phyloP scores from a whole-genome alignment of 768 basidiomycete species.

The Antrodiella citrinella region DNA sequence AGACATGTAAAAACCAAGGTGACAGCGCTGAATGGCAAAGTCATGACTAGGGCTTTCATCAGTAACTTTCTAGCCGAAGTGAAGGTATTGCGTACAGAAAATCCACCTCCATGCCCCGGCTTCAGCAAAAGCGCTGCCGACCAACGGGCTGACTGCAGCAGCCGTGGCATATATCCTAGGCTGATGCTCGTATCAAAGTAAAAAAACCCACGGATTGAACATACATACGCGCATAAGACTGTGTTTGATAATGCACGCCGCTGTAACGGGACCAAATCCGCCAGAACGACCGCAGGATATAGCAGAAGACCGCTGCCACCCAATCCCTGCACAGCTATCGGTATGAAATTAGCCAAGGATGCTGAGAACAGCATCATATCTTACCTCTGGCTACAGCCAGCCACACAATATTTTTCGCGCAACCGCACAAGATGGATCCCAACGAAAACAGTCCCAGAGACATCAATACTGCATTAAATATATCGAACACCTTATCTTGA shows the following conservation, averaged over 20 bases:
- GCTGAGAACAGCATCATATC: background rate
- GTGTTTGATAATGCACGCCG: no score
- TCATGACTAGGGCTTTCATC: slow-evolving; percentile 21
- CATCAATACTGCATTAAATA: slow-evolving; percentile 2
- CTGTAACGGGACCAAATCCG: slow-evolving; percentile 9
- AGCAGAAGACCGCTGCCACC: slow-evolving; percentile 9
- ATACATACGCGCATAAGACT: no score
- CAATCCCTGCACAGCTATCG: slow-evolving; percentile 8
- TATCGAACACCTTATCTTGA: slow-evolving; percentile 9
- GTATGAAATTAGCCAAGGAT: background rate
- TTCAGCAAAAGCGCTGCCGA: slow-evolving; percentile 16
- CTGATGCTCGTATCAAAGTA: no score
- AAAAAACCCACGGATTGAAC: no score
- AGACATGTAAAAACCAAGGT: no score
- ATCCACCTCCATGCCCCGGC: slow-evolving; percentile 23
- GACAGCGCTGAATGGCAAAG: no score
- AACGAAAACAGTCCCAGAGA: slow-evolving; percentile 3
- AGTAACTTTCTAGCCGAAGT: background rate
- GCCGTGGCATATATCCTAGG: no score
- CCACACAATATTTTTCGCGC: slow-evolving; percentile 9
- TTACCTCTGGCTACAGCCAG: background rate
- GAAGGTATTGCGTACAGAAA: slow-evolving; percentile 15
- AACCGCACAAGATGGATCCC: slow-evolving; percentile 9
- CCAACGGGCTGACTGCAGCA: background rate
- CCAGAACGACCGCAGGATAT: slow-evolving; percentile 2